These are phyloP conservation scores for Talaromyces sp. DNA, from an alignment of 2,329 filamentous ascomycete species.

Conservation along the genomic window DNA sequence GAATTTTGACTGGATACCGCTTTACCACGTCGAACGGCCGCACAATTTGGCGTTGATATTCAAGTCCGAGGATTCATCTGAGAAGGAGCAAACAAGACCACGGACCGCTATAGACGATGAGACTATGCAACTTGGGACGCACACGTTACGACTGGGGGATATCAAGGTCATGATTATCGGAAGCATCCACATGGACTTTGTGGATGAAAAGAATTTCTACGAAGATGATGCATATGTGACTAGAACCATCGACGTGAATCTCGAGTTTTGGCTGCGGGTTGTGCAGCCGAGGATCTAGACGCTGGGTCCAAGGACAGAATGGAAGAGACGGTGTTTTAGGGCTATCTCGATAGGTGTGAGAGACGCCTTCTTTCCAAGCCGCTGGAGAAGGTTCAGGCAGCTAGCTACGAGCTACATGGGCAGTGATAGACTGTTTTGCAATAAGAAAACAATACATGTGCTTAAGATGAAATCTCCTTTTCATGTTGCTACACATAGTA, in stretches of 20 bases:
- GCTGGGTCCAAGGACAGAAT: neutral
- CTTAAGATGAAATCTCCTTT: no score
- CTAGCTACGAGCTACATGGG: no score
- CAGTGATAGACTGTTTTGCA: no score
- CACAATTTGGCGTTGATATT: neutral
- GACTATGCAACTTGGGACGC: neutral
- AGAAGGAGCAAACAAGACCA: neutral
- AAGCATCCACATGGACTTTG: neutral
- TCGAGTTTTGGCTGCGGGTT: neutral
- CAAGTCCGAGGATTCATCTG: neutral
- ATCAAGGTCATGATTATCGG: neutral
- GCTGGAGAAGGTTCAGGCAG: no score
- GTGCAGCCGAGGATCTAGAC: neutral
- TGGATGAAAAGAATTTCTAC: neutral
- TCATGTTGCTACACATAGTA: no score
- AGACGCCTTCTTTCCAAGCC: no score
- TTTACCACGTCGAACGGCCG: neutral
- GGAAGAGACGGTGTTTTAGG: neutral
- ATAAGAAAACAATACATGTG: no score
- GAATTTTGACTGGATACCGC: neutral
- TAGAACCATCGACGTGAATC: neutral
- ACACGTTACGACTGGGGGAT: neutral
- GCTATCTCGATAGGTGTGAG: neutral
- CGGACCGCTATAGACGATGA: neutral
- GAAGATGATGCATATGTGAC: neutral